Conservation (phyloP, 345 rosid species). For the Nasturtium officinale region DNA sequence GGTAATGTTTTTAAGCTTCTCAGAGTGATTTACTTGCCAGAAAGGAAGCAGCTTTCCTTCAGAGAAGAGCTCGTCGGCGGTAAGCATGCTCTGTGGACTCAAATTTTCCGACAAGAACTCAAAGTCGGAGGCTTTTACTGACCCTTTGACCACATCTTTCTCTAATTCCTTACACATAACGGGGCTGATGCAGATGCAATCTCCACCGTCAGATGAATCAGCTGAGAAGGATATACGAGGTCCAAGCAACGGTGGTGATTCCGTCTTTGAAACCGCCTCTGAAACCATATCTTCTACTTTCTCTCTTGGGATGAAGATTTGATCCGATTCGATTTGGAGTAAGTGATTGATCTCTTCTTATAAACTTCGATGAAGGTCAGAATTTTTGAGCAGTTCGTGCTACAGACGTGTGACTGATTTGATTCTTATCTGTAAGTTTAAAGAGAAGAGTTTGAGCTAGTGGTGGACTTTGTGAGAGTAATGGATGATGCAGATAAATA, state of each 20-base stretch:
- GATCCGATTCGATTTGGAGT: neutral
- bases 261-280: conserved; percentile 50
- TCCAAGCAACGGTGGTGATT: conserved; percentile 52
- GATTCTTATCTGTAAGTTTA: conserved; percentile 24
- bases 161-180: conserved; percentile 29
- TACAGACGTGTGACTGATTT: conserved; percentile 35
- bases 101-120: conserved; percentile 76
- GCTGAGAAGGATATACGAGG: conserved; percentile 88
- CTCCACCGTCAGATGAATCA: conserved; percentile 58
- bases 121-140: conserved; percentile 62
- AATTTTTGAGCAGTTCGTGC: conserved; percentile 31
- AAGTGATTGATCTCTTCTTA: conserved; percentile 30
- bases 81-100: conserved; percentile 54
- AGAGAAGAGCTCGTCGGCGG: conserved; percentile 91
- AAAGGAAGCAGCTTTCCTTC: conserved; percentile 92
- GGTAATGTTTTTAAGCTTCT: conserved; percentile 64
- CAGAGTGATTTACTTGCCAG: conserved; percentile 77
- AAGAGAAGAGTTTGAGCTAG: conserved; percentile 33
- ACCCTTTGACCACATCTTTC: conserved; percentile 39
- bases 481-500: conserved; percentile 30
- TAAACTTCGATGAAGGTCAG: conserved; percentile 6
- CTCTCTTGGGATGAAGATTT: neutral
- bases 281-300: conserved; percentile 52
- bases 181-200: conserved; percentile 71
- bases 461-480: conserved; percentile 40